Evolutionary conservation across 2,329 filamentous ascomycete genomes (phyloP).

Genomic region (Aurifilum marmelostoma): DNA sequence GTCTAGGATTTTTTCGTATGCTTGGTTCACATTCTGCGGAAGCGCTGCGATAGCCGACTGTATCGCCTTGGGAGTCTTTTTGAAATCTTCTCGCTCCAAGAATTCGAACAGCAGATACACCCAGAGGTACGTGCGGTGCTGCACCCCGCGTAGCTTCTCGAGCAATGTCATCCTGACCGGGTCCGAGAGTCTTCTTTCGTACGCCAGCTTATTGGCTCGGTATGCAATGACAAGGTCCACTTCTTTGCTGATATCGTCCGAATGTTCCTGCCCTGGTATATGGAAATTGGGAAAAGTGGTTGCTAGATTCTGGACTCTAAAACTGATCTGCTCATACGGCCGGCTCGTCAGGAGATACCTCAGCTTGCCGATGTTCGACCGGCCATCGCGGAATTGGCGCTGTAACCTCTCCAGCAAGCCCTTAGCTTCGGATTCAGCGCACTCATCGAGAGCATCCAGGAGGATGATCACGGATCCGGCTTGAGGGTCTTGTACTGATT

Average conservation of each 20-base stretch:
- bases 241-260: background rate
- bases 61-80: background rate
- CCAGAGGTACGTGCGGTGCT: slow-evolving; percentile 3
- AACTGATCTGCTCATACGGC: background rate
- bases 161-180: background rate
- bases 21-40: background rate
- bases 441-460: background rate
- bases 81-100: background rate
- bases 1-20: background rate
- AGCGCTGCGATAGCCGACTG: background rate
- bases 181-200: background rate
- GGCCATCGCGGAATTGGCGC: background rate
- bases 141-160: background rate
- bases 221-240: background rate
- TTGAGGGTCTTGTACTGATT: background rate
- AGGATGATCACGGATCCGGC: background rate
- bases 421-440: background rate
- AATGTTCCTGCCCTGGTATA: background rate
- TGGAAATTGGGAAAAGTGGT: background rate
- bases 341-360: background rate
- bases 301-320: background rate
- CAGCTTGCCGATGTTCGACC: background rate
- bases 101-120: background rate
- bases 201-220: background rate
- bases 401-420: background rate